Conservation (phyloP, 2,329 filamentous ascomycete species). For the Aspergillus luchuensis region DNA sequence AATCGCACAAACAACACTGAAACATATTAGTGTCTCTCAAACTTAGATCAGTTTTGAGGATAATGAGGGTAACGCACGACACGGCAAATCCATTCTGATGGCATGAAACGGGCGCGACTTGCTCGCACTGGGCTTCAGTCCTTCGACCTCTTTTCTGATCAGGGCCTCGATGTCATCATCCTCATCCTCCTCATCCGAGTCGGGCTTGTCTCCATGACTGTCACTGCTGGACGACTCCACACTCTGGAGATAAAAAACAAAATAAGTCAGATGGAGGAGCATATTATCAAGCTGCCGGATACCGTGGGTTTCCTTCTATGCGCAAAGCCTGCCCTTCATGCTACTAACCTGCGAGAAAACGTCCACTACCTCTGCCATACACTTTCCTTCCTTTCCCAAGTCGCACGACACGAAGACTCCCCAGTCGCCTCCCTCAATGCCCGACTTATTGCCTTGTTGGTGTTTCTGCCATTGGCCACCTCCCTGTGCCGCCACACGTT, state of each 20-base stretch:
- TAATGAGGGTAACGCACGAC: slow-evolving; percentile 31
- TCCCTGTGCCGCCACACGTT: slow-evolving; percentile 24
- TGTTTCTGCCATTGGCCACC: slow-evolving; percentile 35
- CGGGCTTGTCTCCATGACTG: slow-evolving; percentile 30
- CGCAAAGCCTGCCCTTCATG: background rate
- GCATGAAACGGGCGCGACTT: slow-evolving; percentile 53
- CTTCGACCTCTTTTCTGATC: slow-evolving; percentile 60
- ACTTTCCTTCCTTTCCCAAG: slow-evolving; percentile 63
- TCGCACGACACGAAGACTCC: slow-evolving; percentile 67
- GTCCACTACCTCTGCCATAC: slow-evolving; percentile 59
- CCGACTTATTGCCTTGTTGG: slow-evolving; percentile 22
- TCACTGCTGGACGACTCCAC: slow-evolving; percentile 22
- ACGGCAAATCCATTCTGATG: slow-evolving; percentile 57
- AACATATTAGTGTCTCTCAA: slow-evolving; percentile 17
- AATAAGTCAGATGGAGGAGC: background rate
- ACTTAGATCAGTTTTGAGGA: background rate
- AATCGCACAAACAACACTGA: slow-evolving; percentile 56
- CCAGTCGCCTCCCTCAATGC: slow-evolving; percentile 54
- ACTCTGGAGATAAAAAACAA: slow-evolving; percentile 13
- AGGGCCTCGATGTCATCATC: slow-evolving; percentile 63
- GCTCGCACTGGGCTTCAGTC: slow-evolving; percentile 52
- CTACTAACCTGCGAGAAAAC: slow-evolving; percentile 57
- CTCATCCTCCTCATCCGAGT: slow-evolving; percentile 34
- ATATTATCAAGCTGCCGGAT: background rate
- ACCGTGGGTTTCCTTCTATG: background rate